Evolutionary conservation across 805 yeast species (phyloP).

Genomic region (Lipomyces starkeyi): DNA sequence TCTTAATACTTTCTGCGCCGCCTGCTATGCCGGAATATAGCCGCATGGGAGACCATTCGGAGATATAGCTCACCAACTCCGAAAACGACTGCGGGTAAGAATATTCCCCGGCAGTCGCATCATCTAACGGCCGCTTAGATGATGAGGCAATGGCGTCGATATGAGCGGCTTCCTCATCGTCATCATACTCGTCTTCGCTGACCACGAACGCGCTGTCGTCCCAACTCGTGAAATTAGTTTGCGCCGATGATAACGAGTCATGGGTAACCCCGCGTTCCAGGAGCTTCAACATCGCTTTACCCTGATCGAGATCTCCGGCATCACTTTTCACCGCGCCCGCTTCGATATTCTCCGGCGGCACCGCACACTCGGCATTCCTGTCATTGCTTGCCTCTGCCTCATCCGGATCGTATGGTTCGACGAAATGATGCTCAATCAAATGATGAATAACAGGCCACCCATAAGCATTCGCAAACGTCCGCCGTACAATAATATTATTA

Average conservation of each 20-base stretch:
- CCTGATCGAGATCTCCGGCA: not conserved
- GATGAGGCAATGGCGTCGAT: not conserved
- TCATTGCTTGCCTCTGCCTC: not conserved
- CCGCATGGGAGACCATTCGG: slow-evolving; percentile 33
- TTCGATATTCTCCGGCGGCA: not conserved
- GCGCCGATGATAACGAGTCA: not conserved
- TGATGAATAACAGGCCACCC: slow-evolving; percentile 96
- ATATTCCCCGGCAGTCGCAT: not conserved
- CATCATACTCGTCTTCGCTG: slow-evolving; percentile 28
- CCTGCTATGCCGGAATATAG: slow-evolving; percentile 10
- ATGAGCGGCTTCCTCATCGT: not conserved
- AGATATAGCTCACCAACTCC: slow-evolving; percentile 18
- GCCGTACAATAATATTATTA: slow-evolving; percentile 85
- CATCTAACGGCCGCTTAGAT: not conserved
- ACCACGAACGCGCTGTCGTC: slow-evolving; percentile 27
- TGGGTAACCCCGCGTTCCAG: slow-evolving; percentile 5
- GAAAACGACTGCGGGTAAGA: slow-evolving; percentile 16
- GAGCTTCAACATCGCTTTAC: not conserved
- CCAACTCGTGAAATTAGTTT: slow-evolving; percentile 27
- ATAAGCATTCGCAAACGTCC: slow-evolving; percentile 88
- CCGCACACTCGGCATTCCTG: not conserved
- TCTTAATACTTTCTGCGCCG: not conserved
- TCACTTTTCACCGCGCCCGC: not conserved
- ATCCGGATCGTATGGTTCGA: slow-evolving; percentile 38
- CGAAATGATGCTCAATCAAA: slow-evolving; percentile 69